Percentiles rank a stretch among this genome's conserved stretches.
Evolutionary conservation across 2,329 filamentous ascomycete species (phyloP).

Genomic region (Venturia nashicola): DNA sequence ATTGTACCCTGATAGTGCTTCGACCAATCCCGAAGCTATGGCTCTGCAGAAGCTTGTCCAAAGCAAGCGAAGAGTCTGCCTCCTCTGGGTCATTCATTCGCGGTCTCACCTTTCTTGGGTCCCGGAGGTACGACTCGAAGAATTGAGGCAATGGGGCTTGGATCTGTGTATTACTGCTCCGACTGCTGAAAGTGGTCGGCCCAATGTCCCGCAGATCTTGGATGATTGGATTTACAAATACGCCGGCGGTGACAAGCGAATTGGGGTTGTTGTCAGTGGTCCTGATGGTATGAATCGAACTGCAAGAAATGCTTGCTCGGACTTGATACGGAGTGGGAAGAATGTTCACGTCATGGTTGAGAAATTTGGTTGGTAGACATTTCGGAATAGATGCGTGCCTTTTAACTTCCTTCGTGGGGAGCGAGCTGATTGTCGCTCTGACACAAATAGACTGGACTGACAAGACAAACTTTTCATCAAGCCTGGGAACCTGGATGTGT

Average conservation of each 20-base stretch:
- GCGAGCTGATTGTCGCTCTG: no score
- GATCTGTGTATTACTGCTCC: conserved; percentile 43
- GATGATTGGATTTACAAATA: conserved; percentile 21
- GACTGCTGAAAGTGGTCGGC: conserved; percentile 40
- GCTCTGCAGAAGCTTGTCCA: conserved; percentile 16
- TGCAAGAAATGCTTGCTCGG: conserved; percentile 47
- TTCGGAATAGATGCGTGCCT: conserved; percentile 4
- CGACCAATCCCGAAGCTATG: conserved; percentile 15
- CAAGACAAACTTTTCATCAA: no score
- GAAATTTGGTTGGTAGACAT: conserved; percentile 53
- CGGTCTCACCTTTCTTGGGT: conserved; percentile 43
- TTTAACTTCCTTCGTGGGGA: no score
- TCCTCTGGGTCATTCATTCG: conserved; percentile 49
- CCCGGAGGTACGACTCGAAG: conserved; percentile 34
- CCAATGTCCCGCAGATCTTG: conserved; percentile 37
- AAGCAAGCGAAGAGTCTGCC: conserved; percentile 24
- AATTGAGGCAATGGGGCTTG: conserved; percentile 37
- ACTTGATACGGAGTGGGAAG: conserved; percentile 34
- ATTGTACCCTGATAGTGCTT: conserved; percentile 16
- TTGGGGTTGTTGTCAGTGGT: conserved; percentile 47
- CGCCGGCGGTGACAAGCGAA: conserved; percentile 15
- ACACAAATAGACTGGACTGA: no score
- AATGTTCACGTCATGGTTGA: conserved; percentile 45
- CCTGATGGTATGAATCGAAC: conserved; percentile 49
- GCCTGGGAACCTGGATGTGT: not conserved